Base-by-base conservation (phyloP, 2,329 filamentous ascomycete genomes). In the Aspergillus ibericus region DNA sequence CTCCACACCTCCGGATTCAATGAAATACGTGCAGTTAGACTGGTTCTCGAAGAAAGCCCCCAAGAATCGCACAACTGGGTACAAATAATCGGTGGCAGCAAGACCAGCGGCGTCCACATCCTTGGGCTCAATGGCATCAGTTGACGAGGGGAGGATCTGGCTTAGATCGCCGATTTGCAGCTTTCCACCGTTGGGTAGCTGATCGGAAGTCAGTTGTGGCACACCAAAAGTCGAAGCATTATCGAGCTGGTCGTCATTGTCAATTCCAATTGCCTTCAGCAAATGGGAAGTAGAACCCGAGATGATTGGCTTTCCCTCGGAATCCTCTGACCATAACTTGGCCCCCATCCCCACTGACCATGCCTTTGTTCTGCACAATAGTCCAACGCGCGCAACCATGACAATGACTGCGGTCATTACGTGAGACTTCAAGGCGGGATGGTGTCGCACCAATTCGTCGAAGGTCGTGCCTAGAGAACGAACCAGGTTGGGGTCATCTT, bases 381-480 rank as follows among this genome's bases (percentile, higher is more conserved):
- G 83, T 40, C 87, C 85, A 35, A 99, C 89, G 54, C 92, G 86
- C 34, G 88, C 88, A 60, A 96, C 86, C 91, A 98, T 96, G 62
- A 92, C 88, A 59, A 96, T 84, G 15, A 96, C 87, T n/a, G 91
- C 89, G 63, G 90, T 88, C 62, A 93, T 86, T 59, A 99, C 95
- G 3, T 88, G 84, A 9, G 84, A 83, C 65, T 93, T 91, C 46
- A 99, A 79, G 20, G 86, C 83, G 0, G 96, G 95, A 68, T 99
- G 95, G 71, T 99, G 95, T 40, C 95, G 88, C 53, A 93, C 90
- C 59, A 99, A 83, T 75, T 99, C 95, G 73, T 99, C 95, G 69
- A 99, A 97, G 40, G 88, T 90, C 25, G 85, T 85, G 10, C 95
- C 95, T 51, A 99, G 83, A 38, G 86, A 85, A 29, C 84, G 84